Conservation (phyloP, 2,329 filamentous ascomycete genomes). For the Hirsutella minnesotensis region DNA sequence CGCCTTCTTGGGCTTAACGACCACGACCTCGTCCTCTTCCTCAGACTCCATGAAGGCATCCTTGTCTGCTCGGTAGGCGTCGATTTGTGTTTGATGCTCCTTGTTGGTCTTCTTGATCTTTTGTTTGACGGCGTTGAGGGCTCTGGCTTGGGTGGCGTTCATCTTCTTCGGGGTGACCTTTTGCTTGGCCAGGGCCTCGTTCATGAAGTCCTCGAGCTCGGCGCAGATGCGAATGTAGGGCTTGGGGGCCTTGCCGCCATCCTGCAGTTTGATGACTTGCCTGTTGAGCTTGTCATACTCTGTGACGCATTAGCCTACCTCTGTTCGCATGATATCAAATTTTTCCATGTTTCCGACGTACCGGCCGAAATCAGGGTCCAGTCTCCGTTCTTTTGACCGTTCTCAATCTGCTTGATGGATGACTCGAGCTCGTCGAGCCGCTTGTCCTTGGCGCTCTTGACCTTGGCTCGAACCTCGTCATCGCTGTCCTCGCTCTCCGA, state of each 20-base stretch:
- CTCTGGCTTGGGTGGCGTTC: conserved; percentile 90
- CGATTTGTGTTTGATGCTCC: conserved; percentile 79
- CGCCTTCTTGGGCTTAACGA: conserved; percentile 31
- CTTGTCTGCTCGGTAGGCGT: conserved; percentile 75
- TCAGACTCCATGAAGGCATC: conserved; percentile 80
- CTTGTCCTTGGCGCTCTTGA: conserved; percentile 98
- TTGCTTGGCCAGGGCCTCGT: conserved; percentile 87
- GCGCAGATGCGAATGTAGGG: conserved; percentile 85
- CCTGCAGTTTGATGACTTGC: conserved; percentile 66
- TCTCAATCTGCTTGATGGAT: conserved; percentile 85
- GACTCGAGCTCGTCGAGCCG: conserved; percentile 85
- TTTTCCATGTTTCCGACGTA: conserved; percentile 31
- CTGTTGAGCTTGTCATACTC: conserved; percentile 93
- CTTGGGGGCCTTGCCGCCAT: conserved; percentile 73
- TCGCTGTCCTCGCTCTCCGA: conserved; percentile 78
- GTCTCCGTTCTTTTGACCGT: conserved; percentile 94
- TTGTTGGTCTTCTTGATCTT: conserved; percentile 98
- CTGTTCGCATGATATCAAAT: not conserved
- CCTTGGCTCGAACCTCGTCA: conserved; percentile 71
- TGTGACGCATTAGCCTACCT: conserved; percentile 23
- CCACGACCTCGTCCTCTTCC: conserved; percentile 55
- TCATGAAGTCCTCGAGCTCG: conserved; percentile 88
- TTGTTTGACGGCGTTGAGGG: conserved; percentile 93
- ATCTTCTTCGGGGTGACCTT: conserved; percentile 97
- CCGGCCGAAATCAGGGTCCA: conserved; percentile 87